These are phyloP conservation scores for Fonsecaea multimorphosa DNA, from an alignment of 2,329 filamentous ascomycete genomes.

Conservation along the genomic window DNA sequence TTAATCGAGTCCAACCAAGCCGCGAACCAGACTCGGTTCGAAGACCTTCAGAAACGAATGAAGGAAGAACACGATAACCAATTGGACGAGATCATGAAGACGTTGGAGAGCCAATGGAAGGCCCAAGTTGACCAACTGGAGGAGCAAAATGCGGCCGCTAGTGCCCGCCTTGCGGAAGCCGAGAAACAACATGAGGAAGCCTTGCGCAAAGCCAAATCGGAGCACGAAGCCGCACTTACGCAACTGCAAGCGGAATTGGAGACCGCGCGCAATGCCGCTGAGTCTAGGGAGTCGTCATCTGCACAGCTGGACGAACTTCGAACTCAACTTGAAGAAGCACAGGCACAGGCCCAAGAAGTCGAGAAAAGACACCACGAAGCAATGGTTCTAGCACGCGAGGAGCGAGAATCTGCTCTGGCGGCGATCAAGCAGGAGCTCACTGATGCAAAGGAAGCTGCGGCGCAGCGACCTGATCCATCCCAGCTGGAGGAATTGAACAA, in stretches of 20 bases:
- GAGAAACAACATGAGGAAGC: conserved; percentile 29
- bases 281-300: conserved; percentile 22
- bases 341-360: conserved; percentile 20
- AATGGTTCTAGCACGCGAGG: conserved; percentile 24
- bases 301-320: conserved; percentile 29
- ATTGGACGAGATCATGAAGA: conserved; percentile 38
- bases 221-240: conserved; percentile 26
- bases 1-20: conserved; percentile 30
- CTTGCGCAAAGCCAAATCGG: conserved; percentile 15
- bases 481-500: conserved; percentile 29
- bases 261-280: conserved; percentile 18
- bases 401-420: conserved; percentile 31
- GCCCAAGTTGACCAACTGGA: conserved; percentile 33
- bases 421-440: conserved; percentile 29
- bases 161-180: conserved; percentile 24
- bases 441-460: conserved; percentile 25
- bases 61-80: conserved; percentile 31
- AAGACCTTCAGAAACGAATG: conserved; percentile 30
- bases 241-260: conserved; percentile 26
- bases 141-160: conserved; percentile 29
- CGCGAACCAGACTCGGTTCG: conserved; percentile 28
- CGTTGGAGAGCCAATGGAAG: conserved; percentile 36
- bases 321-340: conserved; percentile 28
- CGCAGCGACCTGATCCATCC: conserved; percentile 26
- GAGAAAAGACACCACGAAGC: conserved; percentile 25